Evolutionary conservation across 2,329 filamentous ascomycete species (phyloP).

Genomic region (Akanthomyces muscarius): DNA sequence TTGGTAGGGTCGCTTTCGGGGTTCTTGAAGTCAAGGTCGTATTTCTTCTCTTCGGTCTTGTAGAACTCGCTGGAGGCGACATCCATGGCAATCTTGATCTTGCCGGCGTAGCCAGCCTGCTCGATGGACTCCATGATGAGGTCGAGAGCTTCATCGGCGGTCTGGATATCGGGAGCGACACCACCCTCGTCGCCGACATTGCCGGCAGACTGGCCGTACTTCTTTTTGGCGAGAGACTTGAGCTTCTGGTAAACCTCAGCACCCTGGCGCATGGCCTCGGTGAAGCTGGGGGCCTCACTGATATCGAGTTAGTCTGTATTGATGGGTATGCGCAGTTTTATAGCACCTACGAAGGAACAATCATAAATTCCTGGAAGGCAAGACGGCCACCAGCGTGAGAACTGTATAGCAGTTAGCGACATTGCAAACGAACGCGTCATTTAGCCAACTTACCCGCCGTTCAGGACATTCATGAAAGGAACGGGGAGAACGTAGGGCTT

Average conservation of each 20-base stretch:
- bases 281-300: slow-evolving; percentile 81
- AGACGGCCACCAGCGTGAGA: slow-evolving; percentile 96
- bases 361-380: slow-evolving; percentile 96
- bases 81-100: slow-evolving; percentile 98
- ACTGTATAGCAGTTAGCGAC: slow-evolving; percentile 36
- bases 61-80: slow-evolving; percentile 99
- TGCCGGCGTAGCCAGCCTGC: slow-evolving; percentile 88
- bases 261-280: slow-evolving; percentile 93
- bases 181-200: slow-evolving; percentile 99
- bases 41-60: slow-evolving; percentile 96
- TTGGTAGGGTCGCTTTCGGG: slow-evolving; percentile 91
- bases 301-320: slow-evolving; percentile 17
- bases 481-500: slow-evolving; percentile 88
- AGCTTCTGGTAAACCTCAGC: slow-evolving; percentile 98
- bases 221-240: slow-evolving; percentile 97
- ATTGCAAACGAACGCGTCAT: neutral
- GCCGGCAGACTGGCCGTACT: slow-evolving; percentile 96
- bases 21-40: slow-evolving; percentile 99
- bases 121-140: slow-evolving; percentile 94
- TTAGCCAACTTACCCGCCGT: slow-evolving; percentile 55
- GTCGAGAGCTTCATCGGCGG: slow-evolving; percentile 91
- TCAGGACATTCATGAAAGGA: slow-evolving; percentile 91
- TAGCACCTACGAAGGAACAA: slow-evolving; percentile 70
- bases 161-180: slow-evolving; percentile 98
- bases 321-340: slow-evolving; percentile 11